A percentile compares a stretch with the other conserved stretches of the same genome.
phyloP scores from a whole-genome alignment of 352 stramenopile genomes.

The Pythium sp. region DNA sequence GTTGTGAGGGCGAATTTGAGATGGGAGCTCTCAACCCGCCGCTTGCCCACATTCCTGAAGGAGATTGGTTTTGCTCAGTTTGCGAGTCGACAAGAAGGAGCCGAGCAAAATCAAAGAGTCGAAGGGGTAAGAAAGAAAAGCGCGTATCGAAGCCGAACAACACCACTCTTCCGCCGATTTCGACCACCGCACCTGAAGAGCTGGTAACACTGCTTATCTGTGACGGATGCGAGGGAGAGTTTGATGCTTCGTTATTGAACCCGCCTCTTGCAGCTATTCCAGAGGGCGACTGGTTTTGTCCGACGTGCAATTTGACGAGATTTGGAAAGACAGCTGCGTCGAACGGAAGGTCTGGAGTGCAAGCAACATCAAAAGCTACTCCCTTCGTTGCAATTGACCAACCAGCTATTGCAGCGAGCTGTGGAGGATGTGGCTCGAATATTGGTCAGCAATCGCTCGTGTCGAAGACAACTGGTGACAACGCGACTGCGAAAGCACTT shows the following conservation, averaged over 20 bases:
- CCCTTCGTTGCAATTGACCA: neutral
- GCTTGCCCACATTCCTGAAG: slow-evolving; percentile 36
- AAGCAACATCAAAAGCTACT: too few species aligned
- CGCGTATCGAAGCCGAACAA: neutral
- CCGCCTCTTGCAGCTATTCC: slow-evolving; percentile 41
- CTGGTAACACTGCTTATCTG: slow-evolving; percentile 53
- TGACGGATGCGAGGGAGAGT: slow-evolving; percentile 68
- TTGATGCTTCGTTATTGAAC: slow-evolving; percentile 41
- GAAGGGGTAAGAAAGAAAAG: slow-evolving; percentile 7
- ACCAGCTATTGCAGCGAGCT: neutral
- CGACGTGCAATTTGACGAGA: neutral
- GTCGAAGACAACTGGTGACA: neutral
- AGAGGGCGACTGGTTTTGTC: slow-evolving; percentile 53
- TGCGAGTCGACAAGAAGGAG: neutral
- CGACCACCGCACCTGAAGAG: slow-evolving; percentile 1
- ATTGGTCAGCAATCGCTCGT: neutral
- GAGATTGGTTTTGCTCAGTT: slow-evolving; percentile 40
- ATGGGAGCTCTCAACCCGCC: slow-evolving; percentile 43
- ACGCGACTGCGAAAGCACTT: neutral
- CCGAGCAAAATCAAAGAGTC: slow-evolving; percentile 4
- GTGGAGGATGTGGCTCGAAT: neutral
- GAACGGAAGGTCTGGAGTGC: neutral
- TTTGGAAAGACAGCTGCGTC: neutral
- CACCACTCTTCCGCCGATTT: neutral
- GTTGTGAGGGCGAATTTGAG: slow-evolving; percentile 68